These are phyloP conservation scores for Trichoderma sp. DNA, from an alignment of 2,329 filamentous ascomycete genomes.

Conservation along the genomic window DNA sequence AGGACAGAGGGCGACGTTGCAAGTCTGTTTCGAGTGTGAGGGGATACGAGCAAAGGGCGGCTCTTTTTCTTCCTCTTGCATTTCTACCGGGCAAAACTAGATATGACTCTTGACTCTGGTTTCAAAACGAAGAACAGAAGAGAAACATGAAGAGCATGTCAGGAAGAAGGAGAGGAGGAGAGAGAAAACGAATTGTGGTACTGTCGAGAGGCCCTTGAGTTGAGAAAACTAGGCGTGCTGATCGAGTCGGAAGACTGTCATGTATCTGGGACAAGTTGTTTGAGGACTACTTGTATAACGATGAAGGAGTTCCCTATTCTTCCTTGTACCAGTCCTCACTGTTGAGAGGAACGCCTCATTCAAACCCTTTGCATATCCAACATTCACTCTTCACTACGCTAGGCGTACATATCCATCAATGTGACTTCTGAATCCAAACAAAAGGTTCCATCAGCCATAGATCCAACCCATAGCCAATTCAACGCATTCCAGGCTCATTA, in stretches of 20 bases:
- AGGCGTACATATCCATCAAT: not conserved
- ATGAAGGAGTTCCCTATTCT: too few relatives aligned
- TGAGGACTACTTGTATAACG: too few relatives aligned
- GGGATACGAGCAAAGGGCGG: conserved; percentile 8
- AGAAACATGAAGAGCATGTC: too few relatives aligned
- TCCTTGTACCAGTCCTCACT: too few relatives aligned
- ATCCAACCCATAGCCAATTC: not conserved
- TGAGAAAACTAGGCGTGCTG: too few relatives aligned
- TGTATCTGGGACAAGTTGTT: too few relatives aligned
- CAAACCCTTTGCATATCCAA: not conserved
- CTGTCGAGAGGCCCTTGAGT: too few relatives aligned
- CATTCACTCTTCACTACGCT: not conserved
- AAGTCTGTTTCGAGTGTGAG: conserved; percentile 26
- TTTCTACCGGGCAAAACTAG: not conserved
- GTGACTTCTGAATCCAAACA: not conserved
- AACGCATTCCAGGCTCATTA: conserved; percentile 35
- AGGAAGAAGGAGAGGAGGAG: too few relatives aligned
- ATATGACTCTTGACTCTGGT: not conserved
- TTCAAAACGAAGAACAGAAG: not conserved
- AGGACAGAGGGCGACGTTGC: conserved; percentile 23
- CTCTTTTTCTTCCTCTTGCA: too few relatives aligned
- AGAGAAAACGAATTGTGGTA: too few relatives aligned
- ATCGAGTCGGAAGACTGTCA: too few relatives aligned
- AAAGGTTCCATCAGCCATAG: not conserved
- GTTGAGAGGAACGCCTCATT: too few relatives aligned